Evolutionary conservation across 768 basidiomycete genomes (phyloP).

Genomic region (Pleurotus sapidus): DNA sequence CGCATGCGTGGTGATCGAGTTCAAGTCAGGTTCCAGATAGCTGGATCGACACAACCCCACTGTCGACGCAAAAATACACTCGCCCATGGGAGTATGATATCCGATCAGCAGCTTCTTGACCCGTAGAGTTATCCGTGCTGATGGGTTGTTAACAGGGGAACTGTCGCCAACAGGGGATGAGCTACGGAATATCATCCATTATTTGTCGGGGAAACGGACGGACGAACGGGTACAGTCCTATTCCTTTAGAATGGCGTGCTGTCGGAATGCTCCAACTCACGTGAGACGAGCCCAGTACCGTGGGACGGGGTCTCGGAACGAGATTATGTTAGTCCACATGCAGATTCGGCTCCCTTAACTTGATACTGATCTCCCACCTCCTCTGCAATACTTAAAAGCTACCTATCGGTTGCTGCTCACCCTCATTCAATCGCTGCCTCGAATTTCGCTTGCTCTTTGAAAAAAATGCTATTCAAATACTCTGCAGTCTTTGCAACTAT

Average conservation of each 20-base stretch:
- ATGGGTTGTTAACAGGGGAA: constrained; percentile 7
- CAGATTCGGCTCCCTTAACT: not conserved
- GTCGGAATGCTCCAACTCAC: constrained; percentile 2
- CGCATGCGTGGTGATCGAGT: not conserved
- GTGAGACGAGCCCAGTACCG: constrained; percentile 4
- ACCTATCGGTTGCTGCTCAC: constrained; percentile 2
- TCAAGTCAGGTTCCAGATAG: not conserved
- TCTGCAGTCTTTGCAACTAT: not conserved
- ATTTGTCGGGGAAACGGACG: constrained; percentile 7
- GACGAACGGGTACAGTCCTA: not conserved
- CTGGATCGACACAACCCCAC: constrained; percentile 5
- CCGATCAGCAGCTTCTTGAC: constrained; percentile 9
- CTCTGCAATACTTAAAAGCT: constrained; percentile 1
- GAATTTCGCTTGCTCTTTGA: not conserved
- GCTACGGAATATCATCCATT: constrained; percentile 7
- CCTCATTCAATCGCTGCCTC: constrained; percentile 1
- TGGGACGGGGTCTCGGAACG: constrained; percentile 8
- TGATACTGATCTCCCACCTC: constrained; percentile 6
- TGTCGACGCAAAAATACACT: not conserved
- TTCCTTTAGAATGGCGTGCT: too few relatives aligned
- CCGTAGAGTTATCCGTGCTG: constrained; percentile 5
- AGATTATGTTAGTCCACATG: constrained; percentile 5
- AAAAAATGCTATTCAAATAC: not conserved
- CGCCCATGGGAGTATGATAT: constrained; percentile 4
- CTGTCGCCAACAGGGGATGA: constrained; percentile 1